These are phyloP conservation scores for Juglanconis oblonga DNA, from an alignment of 2,329 filamentous ascomycete species.

Conservation along the genomic window DNA sequence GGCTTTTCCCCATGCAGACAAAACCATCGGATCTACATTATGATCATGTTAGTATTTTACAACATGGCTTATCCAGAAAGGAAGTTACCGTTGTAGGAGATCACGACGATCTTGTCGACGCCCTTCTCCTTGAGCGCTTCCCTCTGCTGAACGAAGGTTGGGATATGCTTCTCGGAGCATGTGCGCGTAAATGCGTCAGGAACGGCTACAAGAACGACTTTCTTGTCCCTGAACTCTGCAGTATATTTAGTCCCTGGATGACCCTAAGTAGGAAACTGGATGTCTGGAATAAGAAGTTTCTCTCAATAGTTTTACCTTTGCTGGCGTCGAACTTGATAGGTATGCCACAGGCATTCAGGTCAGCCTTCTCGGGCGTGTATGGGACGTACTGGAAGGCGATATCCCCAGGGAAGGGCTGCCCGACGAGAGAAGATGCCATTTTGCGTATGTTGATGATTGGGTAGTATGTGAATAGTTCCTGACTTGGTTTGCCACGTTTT, in stretches of 20 bases:
- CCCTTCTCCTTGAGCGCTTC: slow-evolving; percentile 73
- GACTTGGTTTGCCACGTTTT: too few species aligned
- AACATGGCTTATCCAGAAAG: too few species aligned
- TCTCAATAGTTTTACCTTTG: slow-evolving; percentile 49
- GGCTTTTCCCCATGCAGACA: slow-evolving; percentile 88
- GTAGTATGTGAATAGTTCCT: too few species aligned
- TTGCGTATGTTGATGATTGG: too few species aligned
- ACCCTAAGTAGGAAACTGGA: background rate
- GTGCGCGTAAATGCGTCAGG: slow-evolving; percentile 81
- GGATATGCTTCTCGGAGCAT: slow-evolving; percentile 78
- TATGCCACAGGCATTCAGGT: slow-evolving; percentile 71
- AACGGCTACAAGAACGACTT: slow-evolving; percentile 54
- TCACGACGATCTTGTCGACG: slow-evolving; percentile 76
- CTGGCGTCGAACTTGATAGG: slow-evolving; percentile 77
- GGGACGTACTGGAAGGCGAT: slow-evolving; percentile 84
- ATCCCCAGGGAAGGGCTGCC: slow-evolving; percentile 78
- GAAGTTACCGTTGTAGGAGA: slow-evolving; percentile 66
- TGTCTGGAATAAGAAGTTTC: too few species aligned
- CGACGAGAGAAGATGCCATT: slow-evolving; percentile 40
- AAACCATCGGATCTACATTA: slow-evolving; percentile 64
- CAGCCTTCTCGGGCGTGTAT: slow-evolving; percentile 64
- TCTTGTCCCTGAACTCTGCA: slow-evolving; percentile 54
- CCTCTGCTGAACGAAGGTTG: slow-evolving; percentile 73
- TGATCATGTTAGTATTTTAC: too few species aligned
- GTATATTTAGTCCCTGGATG: too few species aligned